Evolutionary conservation across 2,329 filamentous ascomycete species (phyloP).

Genomic region (Tolypocladium tundrense): DNA sequence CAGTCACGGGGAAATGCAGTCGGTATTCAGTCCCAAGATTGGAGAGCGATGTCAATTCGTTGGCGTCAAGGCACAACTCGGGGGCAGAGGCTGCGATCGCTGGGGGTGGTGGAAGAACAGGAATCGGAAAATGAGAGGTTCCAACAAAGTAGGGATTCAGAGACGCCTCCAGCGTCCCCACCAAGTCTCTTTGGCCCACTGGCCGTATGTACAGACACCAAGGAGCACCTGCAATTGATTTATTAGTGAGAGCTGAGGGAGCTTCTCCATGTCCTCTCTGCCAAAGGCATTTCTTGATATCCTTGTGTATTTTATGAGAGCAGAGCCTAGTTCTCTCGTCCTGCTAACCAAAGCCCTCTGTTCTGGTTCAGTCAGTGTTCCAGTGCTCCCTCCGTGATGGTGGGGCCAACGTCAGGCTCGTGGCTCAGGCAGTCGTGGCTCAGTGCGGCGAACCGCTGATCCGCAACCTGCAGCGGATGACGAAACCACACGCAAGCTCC

Average conservation of each 20-base stretch:
- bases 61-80: not conserved
- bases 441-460: not conserved
- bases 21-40: not conserved
- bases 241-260: not conserved
- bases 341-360: not conserved
- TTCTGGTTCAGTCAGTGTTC: too few relatives aligned
- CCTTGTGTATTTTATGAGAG: not conserved
- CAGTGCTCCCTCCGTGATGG: not conserved
- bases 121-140: not conserved
- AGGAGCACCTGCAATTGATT: not conserved
- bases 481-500: conserved; percentile 8
- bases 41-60: not conserved
- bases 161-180: not conserved
- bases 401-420: not conserved
- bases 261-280: too few relatives aligned
- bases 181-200: not conserved
- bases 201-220: not conserved
- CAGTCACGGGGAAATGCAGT: not conserved
- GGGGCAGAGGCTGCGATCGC: not conserved
- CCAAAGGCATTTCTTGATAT: not conserved
- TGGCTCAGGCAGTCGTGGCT: not conserved
- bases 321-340: not conserved
- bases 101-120: not conserved
- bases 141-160: not conserved
- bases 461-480: conserved; percentile 4